Evolutionary conservation across 257 asterid genomes (phyloP), one percentile per base, ranked within the genome.

Genomic region (Salvia rosmarinus): DNA sequence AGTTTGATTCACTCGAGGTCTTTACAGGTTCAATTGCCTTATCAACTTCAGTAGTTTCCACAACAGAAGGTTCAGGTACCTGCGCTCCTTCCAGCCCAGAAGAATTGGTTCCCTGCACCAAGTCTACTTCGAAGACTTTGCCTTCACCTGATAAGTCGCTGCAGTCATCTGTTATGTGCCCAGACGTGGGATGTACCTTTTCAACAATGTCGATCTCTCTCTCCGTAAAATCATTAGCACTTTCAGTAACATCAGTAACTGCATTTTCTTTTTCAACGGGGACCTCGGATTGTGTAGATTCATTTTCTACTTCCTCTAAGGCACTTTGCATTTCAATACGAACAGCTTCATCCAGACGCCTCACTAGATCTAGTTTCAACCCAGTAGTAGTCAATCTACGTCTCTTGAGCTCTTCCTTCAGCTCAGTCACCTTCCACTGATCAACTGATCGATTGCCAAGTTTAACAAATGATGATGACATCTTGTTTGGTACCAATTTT

Each of bases 361-460:
- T 92, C 61, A 92, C 52, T 44, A 92, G 75, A 69, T 92, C 96
- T 64, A 88, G 95, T 80, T 92, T 92, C 82, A 92, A 72, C 69
- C 98, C 98, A 79, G 80, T 81, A 73, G 86, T 89, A 42, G 85
- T 65, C 85, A 92, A 72, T 59, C 75, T 88, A 49, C 98, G 95
- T 56, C 52, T 86, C 84, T 86, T 92, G 62, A 92, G 95, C 82
- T 92, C 98, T 82, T 92, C 98, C 82, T 72, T 92, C 49, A 92
- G 89, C 84, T 92, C 98, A 56, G 93, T 88, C 73, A 92, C 98
- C 83, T 76, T 92, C 97, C 95, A 92, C 73, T 92, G 96, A 77
- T 92, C 98, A 74, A 92, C 90, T 57, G 97, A 66, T 30, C 83
- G 77, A 76, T 78, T 72, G 28, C 86, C 95, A 64, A 92, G 87